Conservation (phyloP, 805 yeast species). For the Wickerhamomyces chaumierensis region DNA sequence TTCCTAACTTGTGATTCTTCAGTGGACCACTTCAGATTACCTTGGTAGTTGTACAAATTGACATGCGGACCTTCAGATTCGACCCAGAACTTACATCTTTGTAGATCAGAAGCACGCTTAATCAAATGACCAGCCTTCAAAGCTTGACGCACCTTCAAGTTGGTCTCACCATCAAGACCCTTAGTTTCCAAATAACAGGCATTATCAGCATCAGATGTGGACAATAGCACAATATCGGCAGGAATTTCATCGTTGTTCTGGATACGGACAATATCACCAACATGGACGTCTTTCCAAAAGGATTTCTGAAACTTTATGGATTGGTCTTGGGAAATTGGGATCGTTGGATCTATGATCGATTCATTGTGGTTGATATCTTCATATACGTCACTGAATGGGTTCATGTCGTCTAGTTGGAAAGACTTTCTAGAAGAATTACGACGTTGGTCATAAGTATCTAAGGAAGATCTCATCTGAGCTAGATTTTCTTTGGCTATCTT, state of each 20-base stretch:
- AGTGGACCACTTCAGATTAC: constrained; percentile 46
- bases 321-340: constrained; percentile 40
- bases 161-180: constrained; percentile 74
- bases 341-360: constrained; percentile 42
- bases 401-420: constrained; percentile 20
- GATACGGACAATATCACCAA: constrained; percentile 66
- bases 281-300: constrained; percentile 63
- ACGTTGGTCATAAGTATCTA: constrained; percentile 25
- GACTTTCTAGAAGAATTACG: no score
- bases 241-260: constrained; percentile 74
- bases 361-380: constrained; percentile 29
- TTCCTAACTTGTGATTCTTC: constrained; percentile 26
- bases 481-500: constrained; percentile 16
- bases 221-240: constrained; percentile 56
- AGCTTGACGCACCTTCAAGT: constrained; percentile 66
- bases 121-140: constrained; percentile 46
- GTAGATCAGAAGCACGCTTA: constrained; percentile 35
- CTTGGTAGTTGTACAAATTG: constrained; percentile 66
- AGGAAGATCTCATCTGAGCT: constrained; percentile 23
- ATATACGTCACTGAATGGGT: constrained; percentile 17
- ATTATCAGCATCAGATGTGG: constrained; percentile 61
- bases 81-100: constrained; percentile 48
- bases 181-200: constrained; percentile 69
- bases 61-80: constrained; percentile 81
- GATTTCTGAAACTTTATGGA: constrained; percentile 29